These are phyloP conservation scores for Paramecium caudatum DNA, from an alignment of 73 alveolate species.

Conservation along the genomic window DNA sequence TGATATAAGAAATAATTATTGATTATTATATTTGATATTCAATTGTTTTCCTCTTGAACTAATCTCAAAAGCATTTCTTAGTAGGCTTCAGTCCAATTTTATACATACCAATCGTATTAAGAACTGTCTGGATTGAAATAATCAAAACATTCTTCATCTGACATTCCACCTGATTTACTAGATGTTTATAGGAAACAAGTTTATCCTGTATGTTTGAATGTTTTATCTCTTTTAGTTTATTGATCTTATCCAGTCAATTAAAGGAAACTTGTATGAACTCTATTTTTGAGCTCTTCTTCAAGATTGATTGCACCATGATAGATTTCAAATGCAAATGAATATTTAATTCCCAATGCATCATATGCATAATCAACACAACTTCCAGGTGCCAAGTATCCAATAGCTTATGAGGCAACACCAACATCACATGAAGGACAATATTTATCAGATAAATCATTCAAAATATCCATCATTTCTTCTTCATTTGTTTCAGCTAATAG, in stretches of 20 bases:
- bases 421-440: slow-evolving; percentile 72
- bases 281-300: slow-evolving; percentile 24
- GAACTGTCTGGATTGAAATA: slow-evolving; percentile 78
- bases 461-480: slow-evolving; percentile 48
- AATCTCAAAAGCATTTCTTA: slow-evolving; percentile 50
- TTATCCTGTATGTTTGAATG: not conserved
- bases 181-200: slow-evolving; percentile 69
- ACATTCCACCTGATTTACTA: slow-evolving; percentile 42
- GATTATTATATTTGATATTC: not conserved
- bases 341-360: slow-evolving; percentile 71
- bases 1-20: slow-evolving; percentile 48
- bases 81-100: slow-evolving; percentile 78
- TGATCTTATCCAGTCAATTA: slow-evolving; percentile 7
- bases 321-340: slow-evolving; percentile 83
- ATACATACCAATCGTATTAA: slow-evolving; percentile 65
- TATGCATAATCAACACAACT: slow-evolving; percentile 83
- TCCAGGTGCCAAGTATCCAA: slow-evolving; percentile 82
- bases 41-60: slow-evolving; percentile 18
- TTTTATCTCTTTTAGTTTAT: slow-evolving; percentile 15
- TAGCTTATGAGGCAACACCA: slow-evolving; percentile 80
- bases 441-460: slow-evolving; percentile 46
- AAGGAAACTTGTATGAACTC: not conserved
- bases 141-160: slow-evolving; percentile 69
- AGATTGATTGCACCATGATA: slow-evolving; percentile 64
- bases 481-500: slow-evolving; percentile 64